Base-by-base conservation (phyloP, 1,284 basidiomycete genomes). In the Agaricales sp. region DNA sequence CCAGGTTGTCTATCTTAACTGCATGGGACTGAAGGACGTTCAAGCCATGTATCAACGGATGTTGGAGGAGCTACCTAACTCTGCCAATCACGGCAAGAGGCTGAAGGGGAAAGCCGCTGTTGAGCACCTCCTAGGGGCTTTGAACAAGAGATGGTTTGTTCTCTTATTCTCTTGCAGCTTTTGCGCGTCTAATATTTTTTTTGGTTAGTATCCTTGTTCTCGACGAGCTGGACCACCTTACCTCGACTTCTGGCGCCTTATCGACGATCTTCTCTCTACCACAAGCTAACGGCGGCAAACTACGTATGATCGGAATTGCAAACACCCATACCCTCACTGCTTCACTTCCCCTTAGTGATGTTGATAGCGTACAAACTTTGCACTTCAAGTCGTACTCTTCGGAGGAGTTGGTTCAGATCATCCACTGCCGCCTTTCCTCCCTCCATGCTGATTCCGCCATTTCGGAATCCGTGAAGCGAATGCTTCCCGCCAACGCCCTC, bases 311-410 rank as follows among this genome's bases (percentile, higher is more conserved):
- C 53, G 86, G 82, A 46, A 89, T 90, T 57, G 87, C 87, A 23
- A 90, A 90, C 54, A 88, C 85, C 0, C 87, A 90, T 58, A 89
- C 87, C 3, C 75, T 90, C 12, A 80, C 82, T 1, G 73, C 80
- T 2, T 68, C 74, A 0, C 67, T 72, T 19, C 59, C 68, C 12
- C 62, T 69, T 2, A 53, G 65, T 3, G 63, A 70, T 14, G 58
- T 71, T 8, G 61, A 60, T 21, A 63, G 73, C 41, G 74, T 83
- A 19, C 63, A 67, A 41, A 90, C 87, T 1, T 63, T 87, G 35
- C 86, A 90, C 59, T 89, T 90, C 56, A 66, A 79, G 12, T 82
- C 87, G 0, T 90, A 90, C 57, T 78, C 78, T 1, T 72, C 85
- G 3, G 56, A 70, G 12, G 80, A 90, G 55, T 70, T 90, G 2